phyloP scores from a whole-genome alignment of 306 rosid genomes.

The Rubus parviflorus region DNA sequence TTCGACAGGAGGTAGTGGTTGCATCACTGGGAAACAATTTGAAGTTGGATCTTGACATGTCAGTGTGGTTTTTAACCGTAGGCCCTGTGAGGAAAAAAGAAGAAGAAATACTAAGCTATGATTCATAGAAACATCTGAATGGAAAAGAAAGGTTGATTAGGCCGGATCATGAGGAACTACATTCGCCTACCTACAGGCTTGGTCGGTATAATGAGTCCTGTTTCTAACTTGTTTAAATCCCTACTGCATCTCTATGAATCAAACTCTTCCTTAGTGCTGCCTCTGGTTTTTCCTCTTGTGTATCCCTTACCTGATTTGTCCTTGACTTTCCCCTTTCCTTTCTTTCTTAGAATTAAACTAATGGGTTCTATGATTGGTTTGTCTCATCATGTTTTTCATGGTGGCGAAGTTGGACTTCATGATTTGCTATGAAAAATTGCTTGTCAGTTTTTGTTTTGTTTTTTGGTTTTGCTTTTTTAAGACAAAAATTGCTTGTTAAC shows the following conservation, averaged over 20 bases:
- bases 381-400: constrained; percentile 1
- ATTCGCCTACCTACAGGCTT: background rate
- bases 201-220: background rate
- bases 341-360: background rate
- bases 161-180: background rate
- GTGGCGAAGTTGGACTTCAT: background rate
- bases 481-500: background rate
- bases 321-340: background rate
- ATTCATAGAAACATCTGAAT: background rate
- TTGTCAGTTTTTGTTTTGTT: background rate
- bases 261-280: background rate
- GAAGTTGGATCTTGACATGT: background rate
- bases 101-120: background rate
- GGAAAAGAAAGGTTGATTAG: background rate
- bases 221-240: background rate
- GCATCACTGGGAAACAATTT: background rate
- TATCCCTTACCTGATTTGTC: background rate
- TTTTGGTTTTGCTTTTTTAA: background rate
- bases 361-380: background rate
- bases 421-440: background rate
- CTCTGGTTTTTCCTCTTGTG: background rate
- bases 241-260: background rate
- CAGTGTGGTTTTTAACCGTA: background rate
- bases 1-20: background rate
- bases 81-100: background rate